A percentile compares a stretch with the other conserved stretches of the same genome.
Evolutionary conservation across 768 basidiomycete genomes (phyloP).

Genomic region (Coprinopsis strossmayeri): DNA sequence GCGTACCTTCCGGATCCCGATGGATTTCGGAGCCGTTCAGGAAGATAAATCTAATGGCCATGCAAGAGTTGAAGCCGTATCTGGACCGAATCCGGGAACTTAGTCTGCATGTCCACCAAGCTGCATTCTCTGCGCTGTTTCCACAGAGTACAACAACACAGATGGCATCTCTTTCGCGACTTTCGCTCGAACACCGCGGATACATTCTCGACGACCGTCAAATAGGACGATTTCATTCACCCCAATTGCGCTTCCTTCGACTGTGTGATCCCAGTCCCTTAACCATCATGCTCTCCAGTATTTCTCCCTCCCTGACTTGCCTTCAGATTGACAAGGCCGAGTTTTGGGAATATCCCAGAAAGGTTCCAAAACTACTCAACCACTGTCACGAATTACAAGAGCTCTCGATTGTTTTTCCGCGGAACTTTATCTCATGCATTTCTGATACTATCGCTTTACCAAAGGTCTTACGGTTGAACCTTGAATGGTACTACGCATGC

Average conservation of each 20-base stretch:
- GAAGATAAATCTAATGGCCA: slow-evolving; percentile 6
- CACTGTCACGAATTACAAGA: slow-evolving; percentile 13
- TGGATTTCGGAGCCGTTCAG: slow-evolving; percentile 8
- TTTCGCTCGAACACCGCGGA: slow-evolving; percentile 14
- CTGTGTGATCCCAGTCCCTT: slow-evolving; percentile 18
- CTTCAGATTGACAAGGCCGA: slow-evolving; percentile 11
- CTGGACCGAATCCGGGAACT: slow-evolving; percentile 14
- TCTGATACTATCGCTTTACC: slow-evolving; percentile 14
- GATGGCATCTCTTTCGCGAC: slow-evolving; percentile 13
- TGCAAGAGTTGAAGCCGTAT: slow-evolving; percentile 12
- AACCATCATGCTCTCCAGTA: slow-evolving; percentile 5
- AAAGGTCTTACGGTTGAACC: slow-evolving; percentile 9
- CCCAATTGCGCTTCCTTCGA: slow-evolving; percentile 12
- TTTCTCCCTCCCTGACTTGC: slow-evolving; percentile 7
- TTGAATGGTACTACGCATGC: slow-evolving; percentile 15
- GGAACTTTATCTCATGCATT: slow-evolving; percentile 8
- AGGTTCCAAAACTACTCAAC: slow-evolving; percentile 14
- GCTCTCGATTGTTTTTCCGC: slow-evolving; percentile 16
- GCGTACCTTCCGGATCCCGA: background rate
- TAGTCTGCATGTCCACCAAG: slow-evolving; percentile 12
- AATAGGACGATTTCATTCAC: slow-evolving; percentile 12
- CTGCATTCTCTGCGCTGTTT: slow-evolving; percentile 13
- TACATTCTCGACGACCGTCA: slow-evolving; percentile 3
- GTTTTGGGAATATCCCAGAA: slow-evolving; percentile 14
- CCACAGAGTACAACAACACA: slow-evolving; percentile 3